Evolutionary conservation across 148 eudicot genomes (phyloP), one percentile per base, ranked within the genome.

Genomic region (Cornus kousa): DNA sequence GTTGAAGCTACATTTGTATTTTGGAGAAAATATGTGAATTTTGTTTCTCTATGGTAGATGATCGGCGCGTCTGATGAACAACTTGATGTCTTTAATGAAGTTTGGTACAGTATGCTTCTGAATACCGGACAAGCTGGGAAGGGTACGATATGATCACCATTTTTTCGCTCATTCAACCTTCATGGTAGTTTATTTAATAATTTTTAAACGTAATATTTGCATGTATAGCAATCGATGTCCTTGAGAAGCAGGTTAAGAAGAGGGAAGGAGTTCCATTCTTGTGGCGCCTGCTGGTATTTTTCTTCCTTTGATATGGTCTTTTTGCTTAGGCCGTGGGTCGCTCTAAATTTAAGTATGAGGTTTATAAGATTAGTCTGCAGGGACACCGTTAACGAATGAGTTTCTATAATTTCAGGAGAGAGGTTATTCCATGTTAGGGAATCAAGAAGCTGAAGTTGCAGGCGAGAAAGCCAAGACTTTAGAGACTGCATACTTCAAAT

Each of bases 21-120:
- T 31, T 37, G 23, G 40, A 39, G n/a, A 75, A 40, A 75, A 24
- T 32, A 70, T 53, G 60, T 67, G 10, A 19, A 11, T 57, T 67
- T 13, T 40, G 13, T 28, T 82, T 40, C 37, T 9, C 31, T 73
- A 31, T 75, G 77, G 79, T 72, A 96, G 99, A 85, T 81, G 74
- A 91, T 96, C 22, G 99, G 98, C 37, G 99, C 99, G 32, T 96
- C 99, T 10, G 97, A 92, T 80, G 98, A 96, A 81, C 99, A 96
- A 68, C 87, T 93, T 64, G 97, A 93, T 40, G 97, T 93, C 55
- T 93, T 93, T 55, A 93, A 88, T 22, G 99, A 96, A 86, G 82
- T 96, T 75, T 91, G 94, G 87, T 89, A 92, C 55, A 76, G 74
- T 77, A 72, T 88, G 83, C 84, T 96, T 77, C 85, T 96, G 40